phyloP scores from a whole-genome alignment of 2,329 filamentous ascomycete species.

The Ceratocystiopsis brevicomis region DNA sequence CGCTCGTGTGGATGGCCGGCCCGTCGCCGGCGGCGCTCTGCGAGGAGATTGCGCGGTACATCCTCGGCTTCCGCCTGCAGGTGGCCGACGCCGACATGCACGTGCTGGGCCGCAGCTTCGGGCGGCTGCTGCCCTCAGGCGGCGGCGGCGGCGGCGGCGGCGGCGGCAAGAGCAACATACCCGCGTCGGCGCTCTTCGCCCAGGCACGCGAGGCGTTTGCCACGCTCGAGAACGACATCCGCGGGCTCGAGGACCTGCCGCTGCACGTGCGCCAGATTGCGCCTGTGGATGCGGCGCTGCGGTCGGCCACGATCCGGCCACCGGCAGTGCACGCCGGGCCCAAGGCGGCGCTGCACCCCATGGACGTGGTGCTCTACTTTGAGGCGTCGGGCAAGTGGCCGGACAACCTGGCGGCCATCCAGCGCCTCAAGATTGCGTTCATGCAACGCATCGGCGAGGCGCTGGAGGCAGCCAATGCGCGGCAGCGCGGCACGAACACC shows the following conservation, averaged over 20 bases:
- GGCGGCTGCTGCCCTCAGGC: not conserved
- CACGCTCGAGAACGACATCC: constrained; percentile 56
- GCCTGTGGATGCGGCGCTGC: constrained; percentile 50
- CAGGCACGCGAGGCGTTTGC: constrained; percentile 50
- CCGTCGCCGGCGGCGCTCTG: constrained; percentile 45
- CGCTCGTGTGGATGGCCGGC: constrained; percentile 58
- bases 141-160: constrained; percentile 23
- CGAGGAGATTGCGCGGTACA: constrained; percentile 60
- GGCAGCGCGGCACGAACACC: too few relatives aligned
- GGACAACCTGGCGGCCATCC: constrained; percentile 75
- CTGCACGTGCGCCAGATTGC: constrained; percentile 70
- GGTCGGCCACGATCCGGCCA: constrained; percentile 47
- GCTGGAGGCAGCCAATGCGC: constrained; percentile 36
- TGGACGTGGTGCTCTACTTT: constrained; percentile 73
- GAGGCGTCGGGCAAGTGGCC: constrained; percentile 90
- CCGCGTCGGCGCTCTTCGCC: constrained; percentile 36
- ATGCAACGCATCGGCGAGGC: constrained; percentile 57
- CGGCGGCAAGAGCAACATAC: constrained; percentile 13
- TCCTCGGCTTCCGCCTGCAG: constrained; percentile 51
- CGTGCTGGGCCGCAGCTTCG: constrained; percentile 21
- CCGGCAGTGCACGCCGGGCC: constrained; percentile 26
- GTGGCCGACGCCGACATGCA: constrained; percentile 33
- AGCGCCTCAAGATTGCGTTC: constrained; percentile 86
- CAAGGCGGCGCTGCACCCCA: constrained; percentile 31
- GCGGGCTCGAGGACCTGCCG: constrained; percentile 63